Evolutionary conservation across 2,329 filamentous ascomycete genomes (phyloP).

Genomic region (Escovopsis sp.): DNA sequence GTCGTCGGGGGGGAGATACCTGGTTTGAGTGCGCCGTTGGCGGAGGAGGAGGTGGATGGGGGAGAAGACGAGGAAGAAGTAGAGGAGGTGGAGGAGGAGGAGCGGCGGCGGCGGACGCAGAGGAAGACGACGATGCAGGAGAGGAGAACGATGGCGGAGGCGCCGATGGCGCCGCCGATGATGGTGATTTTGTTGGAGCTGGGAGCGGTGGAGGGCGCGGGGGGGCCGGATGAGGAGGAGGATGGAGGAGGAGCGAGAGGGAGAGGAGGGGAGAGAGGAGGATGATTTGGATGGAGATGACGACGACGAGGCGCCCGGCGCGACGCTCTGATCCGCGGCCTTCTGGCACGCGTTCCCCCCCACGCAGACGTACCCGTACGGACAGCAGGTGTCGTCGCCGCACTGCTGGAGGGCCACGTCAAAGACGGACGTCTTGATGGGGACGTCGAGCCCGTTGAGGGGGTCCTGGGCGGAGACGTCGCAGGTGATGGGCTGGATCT

Average conservation of each 20-base stretch:
- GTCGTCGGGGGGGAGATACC: constrained; percentile 2
- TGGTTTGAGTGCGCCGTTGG: neutral
- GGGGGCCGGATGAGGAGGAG: neutral
- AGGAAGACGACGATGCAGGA: constrained; percentile 24
- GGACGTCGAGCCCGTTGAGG: constrained; percentile 35
- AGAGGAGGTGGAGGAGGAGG: constrained; percentile 22
- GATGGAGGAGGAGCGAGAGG: no score
- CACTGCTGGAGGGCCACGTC: constrained; percentile 40
- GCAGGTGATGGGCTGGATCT: constrained; percentile 50
- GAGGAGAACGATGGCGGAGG: constrained; percentile 26
- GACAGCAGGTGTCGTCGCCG: constrained; percentile 46
- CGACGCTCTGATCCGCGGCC: constrained; percentile 33
- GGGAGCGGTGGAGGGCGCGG: constrained; percentile 2
- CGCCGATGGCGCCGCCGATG: constrained; percentile 32
- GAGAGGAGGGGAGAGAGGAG: no score
- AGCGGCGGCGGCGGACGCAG: constrained; percentile 19
- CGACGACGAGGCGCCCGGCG: constrained; percentile 13
- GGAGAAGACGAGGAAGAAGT: constrained; percentile 25
- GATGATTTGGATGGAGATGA: no score
- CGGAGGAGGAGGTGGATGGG: constrained; percentile 15
- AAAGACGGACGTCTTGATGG: constrained; percentile 52
- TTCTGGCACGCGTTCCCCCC: constrained; percentile 32
- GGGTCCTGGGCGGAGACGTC: constrained; percentile 46
- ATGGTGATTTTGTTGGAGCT: constrained; percentile 22
- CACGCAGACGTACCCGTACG: constrained; percentile 54